phyloP scores from a whole-genome alignment of 2,329 filamentous ascomycete genomes.

The Epichloe festucae region DNA sequence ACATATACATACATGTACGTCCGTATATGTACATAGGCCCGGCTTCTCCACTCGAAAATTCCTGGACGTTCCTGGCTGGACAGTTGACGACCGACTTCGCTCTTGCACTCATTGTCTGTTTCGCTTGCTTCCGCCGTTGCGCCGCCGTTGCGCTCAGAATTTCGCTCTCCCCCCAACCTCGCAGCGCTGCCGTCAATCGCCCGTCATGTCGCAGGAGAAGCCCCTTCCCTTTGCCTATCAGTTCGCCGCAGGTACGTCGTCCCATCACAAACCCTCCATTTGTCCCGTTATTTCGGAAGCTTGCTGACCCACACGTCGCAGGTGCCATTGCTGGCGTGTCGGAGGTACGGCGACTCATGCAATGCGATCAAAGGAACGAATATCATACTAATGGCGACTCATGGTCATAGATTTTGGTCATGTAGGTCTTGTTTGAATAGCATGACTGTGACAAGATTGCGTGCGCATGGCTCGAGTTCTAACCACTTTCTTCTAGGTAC shows the following conservation, averaged over 20 bases:
- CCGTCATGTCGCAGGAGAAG: constrained; percentile 52
- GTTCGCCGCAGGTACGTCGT: constrained; percentile 69
- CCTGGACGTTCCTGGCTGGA: neutral
- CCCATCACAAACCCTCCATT: constrained; percentile 7
- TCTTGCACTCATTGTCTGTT: neutral
- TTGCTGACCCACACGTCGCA: constrained; percentile 19
- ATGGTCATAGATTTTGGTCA: constrained; percentile 60
- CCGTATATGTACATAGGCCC: too few relatives aligned
- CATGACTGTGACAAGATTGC: neutral
- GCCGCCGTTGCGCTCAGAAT: neutral
- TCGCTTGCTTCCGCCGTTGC: neutral
- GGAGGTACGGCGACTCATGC: constrained; percentile 47
- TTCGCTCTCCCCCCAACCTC: neutral
- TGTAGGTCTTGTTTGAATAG: constrained; percentile 39
- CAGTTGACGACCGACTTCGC: neutral
- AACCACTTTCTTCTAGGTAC: constrained; percentile 51
- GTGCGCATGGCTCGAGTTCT: neutral
- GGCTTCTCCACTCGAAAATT: constrained; percentile 1
- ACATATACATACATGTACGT: too few relatives aligned
- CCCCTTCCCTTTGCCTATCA: constrained; percentile 89
- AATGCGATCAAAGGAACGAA: neutral
- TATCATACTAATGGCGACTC: neutral
- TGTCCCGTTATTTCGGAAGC: neutral
- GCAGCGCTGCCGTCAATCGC: constrained; percentile 11
- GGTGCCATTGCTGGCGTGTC: constrained; percentile 94